Base-by-base conservation (phyloP, 768 basidiomycete species). In the Boletus sp. region DNA sequence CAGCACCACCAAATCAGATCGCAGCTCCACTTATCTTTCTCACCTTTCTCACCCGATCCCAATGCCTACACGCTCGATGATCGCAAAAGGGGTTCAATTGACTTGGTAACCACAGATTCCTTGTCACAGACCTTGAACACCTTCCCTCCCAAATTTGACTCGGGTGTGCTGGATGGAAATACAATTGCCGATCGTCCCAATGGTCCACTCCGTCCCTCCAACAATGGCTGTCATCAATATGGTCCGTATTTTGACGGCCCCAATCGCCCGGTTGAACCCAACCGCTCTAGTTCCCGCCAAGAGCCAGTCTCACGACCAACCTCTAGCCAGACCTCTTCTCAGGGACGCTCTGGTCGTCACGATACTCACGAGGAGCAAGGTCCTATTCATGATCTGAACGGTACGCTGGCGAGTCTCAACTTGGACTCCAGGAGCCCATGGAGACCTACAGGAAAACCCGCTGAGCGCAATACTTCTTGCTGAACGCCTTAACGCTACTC, bases 41-140 rank as follows among this genome's bases (percentile, higher is more conserved):
- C 87, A 7, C 88, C 88, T 4, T 91, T 91, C 72, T 90, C 89
- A 1, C 88, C 88, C 9, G 88, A 90, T 61, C 83, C 85, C 9
- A 85, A 81, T 58, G 64, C 75, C 21, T 73, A 73, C 62, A 65
- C 5, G 74, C 77, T 55, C 68, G 67, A 41, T 56, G 68, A 56
- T 53, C 61, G 59, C 67, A 66, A 69, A 40, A 75, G 73, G 55
- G 76, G 73, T 50, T 72, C 70, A 30, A 69, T 59, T 38, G 66
- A 67, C 35, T 68, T 68, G 44, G 64, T 72, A 37, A 72, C 70
- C 48, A 57, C 70, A n/a, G 81, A 81, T 47, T 47, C 68, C 11
- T 67, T 82, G 46, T 71, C 80, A 21, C 80, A 82, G 55, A 69
- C 75, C 9, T 75, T 78, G 42, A 81, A 80, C 65, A 70, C 73